phyloP scores from a whole-genome alignment of 768 basidiomycete species.

The Lepiota brunneoincarnata region DNA sequence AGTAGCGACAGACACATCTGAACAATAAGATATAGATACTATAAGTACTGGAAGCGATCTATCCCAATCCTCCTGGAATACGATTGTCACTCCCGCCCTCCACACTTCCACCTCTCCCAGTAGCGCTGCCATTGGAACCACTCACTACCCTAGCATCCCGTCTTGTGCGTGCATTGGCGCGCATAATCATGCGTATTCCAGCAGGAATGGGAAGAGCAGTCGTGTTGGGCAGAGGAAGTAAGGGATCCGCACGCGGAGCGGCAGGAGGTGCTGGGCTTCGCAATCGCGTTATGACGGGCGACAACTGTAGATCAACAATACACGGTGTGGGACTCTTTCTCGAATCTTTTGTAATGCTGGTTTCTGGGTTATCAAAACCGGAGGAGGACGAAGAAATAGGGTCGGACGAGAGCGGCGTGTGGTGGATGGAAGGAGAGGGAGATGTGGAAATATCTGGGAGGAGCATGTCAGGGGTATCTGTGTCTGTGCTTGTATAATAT shows the following conservation, averaged over 20 bases:
- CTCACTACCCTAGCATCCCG: conserved; percentile 6
- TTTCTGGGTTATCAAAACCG: conserved; percentile 12
- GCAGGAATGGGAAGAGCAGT: conserved; percentile 50
- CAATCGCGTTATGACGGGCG: conserved; percentile 52
- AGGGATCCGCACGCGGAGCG: conserved; percentile 24
- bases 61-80: conserved; percentile 31
- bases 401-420: neutral
- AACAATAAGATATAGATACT: conserved; percentile 12
- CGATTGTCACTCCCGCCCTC: conserved; percentile 15
- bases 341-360: conserved; percentile 20
- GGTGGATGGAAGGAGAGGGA: conserved; percentile 11
- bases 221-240: conserved; percentile 61
- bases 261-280: conserved; percentile 46
- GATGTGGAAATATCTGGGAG: conserved; percentile 20
- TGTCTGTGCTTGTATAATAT: conserved; percentile 34
- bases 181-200: conserved; percentile 49
- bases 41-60: conserved; percentile 2
- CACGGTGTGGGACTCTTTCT: conserved; percentile 15
- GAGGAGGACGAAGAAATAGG: conserved; percentile 19
- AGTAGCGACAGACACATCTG: neutral
- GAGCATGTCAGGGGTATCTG: conserved; percentile 39
- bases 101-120: conserved; percentile 10
- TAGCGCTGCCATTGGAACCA: neutral
- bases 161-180: conserved; percentile 29
- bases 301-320: conserved; percentile 63